A percentile compares a stretch with the other conserved stretches of the same genome.
Conservation (phyloP, 192 early-diverging fungal species). For the Backusella tuberculispora region DNA sequence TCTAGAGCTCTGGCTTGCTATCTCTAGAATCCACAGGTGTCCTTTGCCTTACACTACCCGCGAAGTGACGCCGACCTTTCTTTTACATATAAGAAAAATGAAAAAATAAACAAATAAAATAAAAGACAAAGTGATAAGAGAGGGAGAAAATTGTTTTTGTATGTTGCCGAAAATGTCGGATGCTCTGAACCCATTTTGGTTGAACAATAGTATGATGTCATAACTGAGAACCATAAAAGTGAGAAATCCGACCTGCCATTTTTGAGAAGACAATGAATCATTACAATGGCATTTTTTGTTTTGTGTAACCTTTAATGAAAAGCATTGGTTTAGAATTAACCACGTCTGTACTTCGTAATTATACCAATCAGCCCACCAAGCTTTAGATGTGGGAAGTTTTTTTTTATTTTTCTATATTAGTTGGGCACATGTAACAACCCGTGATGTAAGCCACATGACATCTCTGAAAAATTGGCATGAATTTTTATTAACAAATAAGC, state of each 20-base stretch:
- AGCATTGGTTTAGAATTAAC: constrained; percentile 13
- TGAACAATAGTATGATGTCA: too few relatives aligned
- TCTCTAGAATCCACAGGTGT: constrained; percentile 58
- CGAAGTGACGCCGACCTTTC: constrained; percentile 55
- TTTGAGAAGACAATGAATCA: not conserved
- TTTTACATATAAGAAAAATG: constrained; percentile 28
- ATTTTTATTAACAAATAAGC: not conserved
- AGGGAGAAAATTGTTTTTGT: too few relatives aligned
- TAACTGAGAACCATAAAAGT: too few relatives aligned
- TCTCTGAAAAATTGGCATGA: not conserved
- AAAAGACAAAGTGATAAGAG: too few relatives aligned
- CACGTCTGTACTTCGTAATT: not conserved
- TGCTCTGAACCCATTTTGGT: too few relatives aligned
- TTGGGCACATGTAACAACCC: constrained; percentile 10
- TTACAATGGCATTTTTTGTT: not conserved
- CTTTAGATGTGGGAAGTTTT: constrained; percentile 1
- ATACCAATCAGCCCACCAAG: not conserved
- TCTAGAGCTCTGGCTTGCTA: constrained; percentile 52
- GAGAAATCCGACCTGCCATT: too few relatives aligned
- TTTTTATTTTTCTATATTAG: not conserved
- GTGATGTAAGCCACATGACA: constrained; percentile 9
- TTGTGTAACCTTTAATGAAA: not conserved
- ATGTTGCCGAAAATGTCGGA: too few relatives aligned
- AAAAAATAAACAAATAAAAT: not conserved
- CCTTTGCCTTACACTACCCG: constrained; percentile 67